A percentile compares a stretch with the other conserved stretches of the same genome.
Conservation (phyloP, 2,329 filamentous ascomycete genomes). For the Calycina herbarum region DNA sequence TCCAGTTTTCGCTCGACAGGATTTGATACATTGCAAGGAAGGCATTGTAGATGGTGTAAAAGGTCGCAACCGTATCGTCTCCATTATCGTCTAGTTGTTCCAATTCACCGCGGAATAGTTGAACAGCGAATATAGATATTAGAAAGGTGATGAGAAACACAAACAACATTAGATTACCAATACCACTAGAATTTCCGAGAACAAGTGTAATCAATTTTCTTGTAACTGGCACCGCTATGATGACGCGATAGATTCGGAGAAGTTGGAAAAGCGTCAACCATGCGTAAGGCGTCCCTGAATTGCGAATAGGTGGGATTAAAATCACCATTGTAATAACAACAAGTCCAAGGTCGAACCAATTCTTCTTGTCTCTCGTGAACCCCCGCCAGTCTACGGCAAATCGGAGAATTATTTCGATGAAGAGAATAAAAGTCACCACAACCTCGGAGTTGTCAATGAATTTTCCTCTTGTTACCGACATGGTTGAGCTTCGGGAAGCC, state of each 20-base stretch:
- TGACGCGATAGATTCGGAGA: slow-evolving; percentile 84
- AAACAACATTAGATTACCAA: slow-evolving; percentile 92
- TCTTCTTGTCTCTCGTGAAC: slow-evolving; percentile 73
- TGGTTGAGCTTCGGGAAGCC: slow-evolving; percentile 72
- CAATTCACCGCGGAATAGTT: slow-evolving; percentile 88
- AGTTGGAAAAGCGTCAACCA: slow-evolving; percentile 96
- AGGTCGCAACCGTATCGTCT: slow-evolving; percentile 68
- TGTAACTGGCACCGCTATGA: slow-evolving; percentile 85
- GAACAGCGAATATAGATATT: slow-evolving; percentile 87
- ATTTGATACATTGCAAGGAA: slow-evolving; percentile 99
- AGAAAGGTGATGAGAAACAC: slow-evolving; percentile 95
- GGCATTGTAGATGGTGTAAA: slow-evolving; percentile 89
- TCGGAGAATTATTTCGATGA: slow-evolving; percentile 79
- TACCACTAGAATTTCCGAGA: slow-evolving; percentile 86
- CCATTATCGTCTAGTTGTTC: slow-evolving; percentile 62
- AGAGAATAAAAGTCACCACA: slow-evolving; percentile 73
- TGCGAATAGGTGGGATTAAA: slow-evolving; percentile 76
- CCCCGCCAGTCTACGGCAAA: slow-evolving; percentile 76
- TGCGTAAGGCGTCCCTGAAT: slow-evolving; percentile 71
- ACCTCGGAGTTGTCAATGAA: slow-evolving; percentile 76
- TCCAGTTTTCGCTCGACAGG: slow-evolving; percentile 96
- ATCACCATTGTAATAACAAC: slow-evolving; percentile 83
- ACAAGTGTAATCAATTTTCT: slow-evolving; percentile 84
- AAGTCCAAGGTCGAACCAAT: slow-evolving; percentile 77
- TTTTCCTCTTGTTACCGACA: slow-evolving; percentile 58